A percentile compares a stretch with the other conserved stretches of the same genome.
phyloP scores from a whole-genome alignment of 768 basidiomycete genomes.

The Podaxis mareebaensis region DNA sequence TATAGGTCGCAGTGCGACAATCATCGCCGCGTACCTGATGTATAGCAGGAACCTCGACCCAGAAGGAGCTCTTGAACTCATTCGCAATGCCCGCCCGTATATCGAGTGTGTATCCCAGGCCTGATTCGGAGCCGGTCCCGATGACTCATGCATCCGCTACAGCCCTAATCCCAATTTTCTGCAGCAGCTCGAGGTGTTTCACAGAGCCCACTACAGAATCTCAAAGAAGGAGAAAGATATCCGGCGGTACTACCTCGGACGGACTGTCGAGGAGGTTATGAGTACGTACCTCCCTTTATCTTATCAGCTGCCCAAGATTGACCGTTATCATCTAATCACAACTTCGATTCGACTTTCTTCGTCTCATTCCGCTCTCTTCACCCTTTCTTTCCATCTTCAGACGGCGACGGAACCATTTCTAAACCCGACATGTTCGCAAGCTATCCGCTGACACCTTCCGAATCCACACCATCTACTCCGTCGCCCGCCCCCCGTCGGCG shows the following conservation, averaged over 20 bases:
- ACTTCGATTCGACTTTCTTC: not conserved
- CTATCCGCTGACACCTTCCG: constrained; percentile 64
- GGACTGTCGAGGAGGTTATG: constrained; percentile 72
- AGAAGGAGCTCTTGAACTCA: constrained; percentile 64
- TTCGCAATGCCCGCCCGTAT: constrained; percentile 63
- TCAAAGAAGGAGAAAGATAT: constrained; percentile 67
- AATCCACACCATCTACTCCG: constrained; percentile 63
- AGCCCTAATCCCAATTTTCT: constrained; percentile 90
- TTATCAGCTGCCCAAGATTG: constrained; percentile 10
- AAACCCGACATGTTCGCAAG: constrained; percentile 76
- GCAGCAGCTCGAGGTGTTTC: constrained; percentile 78
- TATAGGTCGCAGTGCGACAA: constrained; percentile 78
- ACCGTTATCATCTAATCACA: not conserved
- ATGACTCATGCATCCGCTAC: not conserved
- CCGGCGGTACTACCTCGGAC: constrained; percentile 82
- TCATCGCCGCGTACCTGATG: constrained; percentile 91
- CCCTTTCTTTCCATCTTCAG: constrained; percentile 36
- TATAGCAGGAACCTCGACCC: constrained; percentile 59
- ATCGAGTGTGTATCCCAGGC: constrained; percentile 55
- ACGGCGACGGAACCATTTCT: constrained; percentile 70
- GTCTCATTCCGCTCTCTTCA: not conserved
- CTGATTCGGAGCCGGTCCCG: not conserved
- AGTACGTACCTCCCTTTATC: constrained; percentile 48
- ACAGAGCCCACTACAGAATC: constrained; percentile 69
- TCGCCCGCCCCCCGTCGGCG: constrained; percentile 40